Conservation (phyloP, 2,329 filamentous ascomycete species). For the Acephala macrosclerotiorum region DNA sequence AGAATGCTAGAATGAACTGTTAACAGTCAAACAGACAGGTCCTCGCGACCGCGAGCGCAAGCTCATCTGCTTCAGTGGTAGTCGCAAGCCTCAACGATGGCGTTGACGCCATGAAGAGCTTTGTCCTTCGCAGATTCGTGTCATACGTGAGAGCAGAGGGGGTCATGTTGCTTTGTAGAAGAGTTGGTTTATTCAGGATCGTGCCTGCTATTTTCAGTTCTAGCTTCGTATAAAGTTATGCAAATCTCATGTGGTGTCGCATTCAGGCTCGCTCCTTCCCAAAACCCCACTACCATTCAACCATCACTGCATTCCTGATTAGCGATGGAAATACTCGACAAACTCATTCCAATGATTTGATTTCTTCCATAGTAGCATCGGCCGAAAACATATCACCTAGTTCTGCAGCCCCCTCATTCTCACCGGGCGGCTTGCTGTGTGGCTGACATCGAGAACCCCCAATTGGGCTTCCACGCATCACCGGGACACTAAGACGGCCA, state of each 20-base stretch:
- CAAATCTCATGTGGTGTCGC: background rate
- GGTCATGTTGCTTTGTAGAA: background rate
- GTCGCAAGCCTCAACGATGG: too few species aligned
- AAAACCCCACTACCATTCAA: background rate
- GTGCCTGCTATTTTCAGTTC: background rate
- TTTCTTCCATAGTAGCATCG: background rate
- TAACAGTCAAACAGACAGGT: too few species aligned
- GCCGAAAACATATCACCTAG: background rate
- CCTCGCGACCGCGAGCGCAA: too few species aligned
- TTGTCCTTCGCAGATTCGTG: too few species aligned
- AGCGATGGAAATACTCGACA: too few species aligned
- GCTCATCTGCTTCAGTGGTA: too few species aligned
- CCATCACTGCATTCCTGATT: too few species aligned
- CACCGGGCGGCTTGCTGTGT: background rate
- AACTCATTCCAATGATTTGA: background rate
- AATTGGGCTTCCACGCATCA: background rate
- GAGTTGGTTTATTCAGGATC: background rate
- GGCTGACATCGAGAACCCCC: background rate
- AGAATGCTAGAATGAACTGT: too few species aligned
- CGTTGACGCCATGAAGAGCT: too few species aligned
- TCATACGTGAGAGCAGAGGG: too few species aligned
- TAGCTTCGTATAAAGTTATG: background rate
- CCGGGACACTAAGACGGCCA: background rate
- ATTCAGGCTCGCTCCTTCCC: background rate
- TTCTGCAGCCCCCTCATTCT: background rate